Percentiles rank a stretch among this genome's conserved stretches.
phyloP scores from a whole-genome alignment of 1,284 basidiomycete genomes.

The Fomitiporia mediterranea region DNA sequence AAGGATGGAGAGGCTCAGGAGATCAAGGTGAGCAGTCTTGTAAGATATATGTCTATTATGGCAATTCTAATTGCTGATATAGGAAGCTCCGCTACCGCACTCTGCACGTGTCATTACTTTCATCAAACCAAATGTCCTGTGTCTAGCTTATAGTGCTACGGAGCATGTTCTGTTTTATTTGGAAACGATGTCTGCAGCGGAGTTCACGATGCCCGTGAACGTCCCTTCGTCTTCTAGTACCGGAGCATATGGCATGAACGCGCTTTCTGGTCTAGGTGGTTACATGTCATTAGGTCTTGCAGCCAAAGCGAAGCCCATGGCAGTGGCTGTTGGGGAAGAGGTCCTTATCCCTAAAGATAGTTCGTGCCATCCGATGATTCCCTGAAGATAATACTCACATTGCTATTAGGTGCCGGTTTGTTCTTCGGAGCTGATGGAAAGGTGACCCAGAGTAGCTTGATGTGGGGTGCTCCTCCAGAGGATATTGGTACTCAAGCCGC shows the following conservation, averaged over 20 bases:
- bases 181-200: conserved; percentile 49
- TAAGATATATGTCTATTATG: conserved; percentile 11
- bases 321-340: conserved; percentile 63
- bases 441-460: conserved; percentile 54
- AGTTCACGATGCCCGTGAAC: conserved; percentile 49
- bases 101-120: conserved; percentile 76
- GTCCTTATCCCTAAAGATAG: conserved; percentile 78
- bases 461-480: conserved; percentile 81
- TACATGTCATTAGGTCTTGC: conserved; percentile 86
- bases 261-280: conserved; percentile 76
- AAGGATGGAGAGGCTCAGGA: conserved; percentile 79
- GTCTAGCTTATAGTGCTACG: conserved; percentile 72
- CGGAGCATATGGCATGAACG: conserved; percentile 56
- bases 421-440: conserved; percentile 71
- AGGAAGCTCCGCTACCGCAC: conserved; percentile 83
- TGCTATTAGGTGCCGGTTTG: conserved; percentile 59
- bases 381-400: background rate
- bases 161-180: conserved; percentile 76
- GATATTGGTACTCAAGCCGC: conserved; percentile 70
- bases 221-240: conserved; percentile 37
- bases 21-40: conserved; percentile 47
- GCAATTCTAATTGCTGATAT: conserved; percentile 17
- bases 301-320: conserved; percentile 63
- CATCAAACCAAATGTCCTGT: conserved; percentile 56
- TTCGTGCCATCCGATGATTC: conserved; percentile 37